Conservation (phyloP, 805 yeast species). For the Metschnikowia similis region DNA sequence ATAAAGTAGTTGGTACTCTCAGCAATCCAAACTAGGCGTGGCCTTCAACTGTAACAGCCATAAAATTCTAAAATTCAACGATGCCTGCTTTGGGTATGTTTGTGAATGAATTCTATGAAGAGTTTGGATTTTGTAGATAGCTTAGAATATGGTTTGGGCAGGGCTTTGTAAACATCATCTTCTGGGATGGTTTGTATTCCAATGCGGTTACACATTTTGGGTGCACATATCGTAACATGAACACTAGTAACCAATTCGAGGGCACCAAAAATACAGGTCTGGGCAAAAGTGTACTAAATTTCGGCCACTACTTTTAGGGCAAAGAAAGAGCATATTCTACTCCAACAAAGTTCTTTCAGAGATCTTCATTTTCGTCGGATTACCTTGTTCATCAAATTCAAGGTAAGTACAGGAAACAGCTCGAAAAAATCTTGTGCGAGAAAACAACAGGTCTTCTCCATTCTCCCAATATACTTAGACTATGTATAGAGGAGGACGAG, state of each 20-base stretch:
- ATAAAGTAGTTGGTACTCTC: slow-evolving; percentile 73
- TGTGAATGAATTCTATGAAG: neutral
- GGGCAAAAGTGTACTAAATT: neutral
- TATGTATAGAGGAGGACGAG: slow-evolving; percentile 14
- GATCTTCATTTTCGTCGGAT: neutral
- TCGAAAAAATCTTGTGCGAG: slow-evolving; percentile 1
- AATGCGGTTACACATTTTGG: too few relatives aligned
- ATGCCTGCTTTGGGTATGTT: neutral
- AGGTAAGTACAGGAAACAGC: slow-evolving; percentile 1
- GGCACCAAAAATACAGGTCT: neutral
- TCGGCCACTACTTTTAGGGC: neutral
- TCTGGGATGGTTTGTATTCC: too few relatives aligned
- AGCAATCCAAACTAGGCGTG: slow-evolving; percentile 22
- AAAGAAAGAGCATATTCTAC: neutral
- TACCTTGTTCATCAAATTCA: neutral
- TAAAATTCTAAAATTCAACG: neutral
- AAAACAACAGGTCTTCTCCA: neutral
- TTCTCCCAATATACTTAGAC: slow-evolving; percentile 1
- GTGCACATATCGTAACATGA: too few relatives aligned
- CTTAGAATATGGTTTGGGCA: too few relatives aligned
- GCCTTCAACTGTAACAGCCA: neutral
- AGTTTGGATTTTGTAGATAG: too few relatives aligned
- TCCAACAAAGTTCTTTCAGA: neutral
- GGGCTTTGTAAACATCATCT: too few relatives aligned
- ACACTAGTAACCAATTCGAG: too few relatives aligned